Percentiles rank a stretch among this genome's conserved stretches.
Conservation (phyloP, 2,329 filamentous ascomycete genomes). For the Lachnellula subtilissima region DNA sequence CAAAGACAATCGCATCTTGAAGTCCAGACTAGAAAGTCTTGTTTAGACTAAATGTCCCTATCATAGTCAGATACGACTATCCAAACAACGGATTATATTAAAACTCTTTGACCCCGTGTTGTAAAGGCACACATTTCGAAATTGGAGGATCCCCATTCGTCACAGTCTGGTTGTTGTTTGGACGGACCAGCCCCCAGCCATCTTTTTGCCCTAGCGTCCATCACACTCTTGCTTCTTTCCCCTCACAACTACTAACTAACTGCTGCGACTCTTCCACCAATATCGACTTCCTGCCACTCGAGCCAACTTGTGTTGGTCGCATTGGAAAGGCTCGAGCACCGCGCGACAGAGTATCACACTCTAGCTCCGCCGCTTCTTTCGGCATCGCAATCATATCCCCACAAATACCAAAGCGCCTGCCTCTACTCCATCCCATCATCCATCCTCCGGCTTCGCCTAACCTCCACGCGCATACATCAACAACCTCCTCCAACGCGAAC, state of each 20-base stretch:
- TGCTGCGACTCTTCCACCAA: not conserved
- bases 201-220: not conserved
- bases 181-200: not conserved
- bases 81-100: not conserved
- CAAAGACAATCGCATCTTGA: not conserved
- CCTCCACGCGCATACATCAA: not conserved
- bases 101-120: no score
- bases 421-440: not conserved
- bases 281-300: no score
- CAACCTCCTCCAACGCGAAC: constrained; percentile 9
- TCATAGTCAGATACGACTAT: not conserved
- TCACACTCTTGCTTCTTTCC: not conserved
- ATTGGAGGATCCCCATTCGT: not conserved
- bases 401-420: not conserved
- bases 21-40: not conserved
- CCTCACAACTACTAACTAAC: not conserved
- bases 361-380: no score
- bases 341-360: no score
- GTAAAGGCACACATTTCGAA: not conserved
- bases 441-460: not conserved
- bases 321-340: no score
- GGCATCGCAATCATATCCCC: not conserved
- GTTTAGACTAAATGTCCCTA: not conserved
- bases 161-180: not conserved
- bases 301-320: no score